Evolutionary conservation across 225 moss, liverwort and hornwort genomes (phyloP), one percentile per base, ranked within the genome.

Genomic region (Marchantia paleacea): DNA sequence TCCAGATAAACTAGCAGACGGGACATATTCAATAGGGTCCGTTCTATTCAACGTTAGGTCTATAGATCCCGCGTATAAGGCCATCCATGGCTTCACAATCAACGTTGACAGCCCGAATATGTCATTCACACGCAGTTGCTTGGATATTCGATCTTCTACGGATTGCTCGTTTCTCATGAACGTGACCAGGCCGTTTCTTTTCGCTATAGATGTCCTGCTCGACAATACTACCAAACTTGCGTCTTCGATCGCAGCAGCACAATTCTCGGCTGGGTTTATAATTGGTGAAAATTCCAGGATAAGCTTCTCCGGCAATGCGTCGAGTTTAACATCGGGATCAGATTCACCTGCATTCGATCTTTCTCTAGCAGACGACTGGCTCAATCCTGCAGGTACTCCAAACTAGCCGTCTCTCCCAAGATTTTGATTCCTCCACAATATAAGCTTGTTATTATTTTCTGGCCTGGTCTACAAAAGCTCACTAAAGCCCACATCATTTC

Each of bases 1-100:
- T 51, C 73, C 80, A 57, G 25, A 74, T 31, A 12, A 57, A 39
- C 80, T 80, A 1, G 55, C 80, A 6, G 80, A 80, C 14, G 72
- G 72, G 53, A 62, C n/a, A 0, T 80, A 80, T 29, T 6, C 57
- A 26, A 57, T 74, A 22, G 80, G 80, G 3, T 10, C 71, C 15
- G 73, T 19, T 55, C 26, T 66, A 0, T 80, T 80, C 80, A 63
- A 30, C 14, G 52, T 80, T 3, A 55, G 39, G 63, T 50, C 47
- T 8, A 24, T 0, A 20, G 51, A 74, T 29, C 61, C 80, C 15
- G 19, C 57, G 10, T 80, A 80, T 26, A 64, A 47, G 60, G 72
- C 61, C 8, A 80, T 80, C 11, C 80, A 73, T 73, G 72, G 72
- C 16, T 80, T 80, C 48, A 80, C 60, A 16, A 80, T 80, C 51